These are phyloP conservation scores for Waltergamsia citrina DNA, from an alignment of 2,329 filamentous ascomycete genomes.

Conservation along the genomic window DNA sequence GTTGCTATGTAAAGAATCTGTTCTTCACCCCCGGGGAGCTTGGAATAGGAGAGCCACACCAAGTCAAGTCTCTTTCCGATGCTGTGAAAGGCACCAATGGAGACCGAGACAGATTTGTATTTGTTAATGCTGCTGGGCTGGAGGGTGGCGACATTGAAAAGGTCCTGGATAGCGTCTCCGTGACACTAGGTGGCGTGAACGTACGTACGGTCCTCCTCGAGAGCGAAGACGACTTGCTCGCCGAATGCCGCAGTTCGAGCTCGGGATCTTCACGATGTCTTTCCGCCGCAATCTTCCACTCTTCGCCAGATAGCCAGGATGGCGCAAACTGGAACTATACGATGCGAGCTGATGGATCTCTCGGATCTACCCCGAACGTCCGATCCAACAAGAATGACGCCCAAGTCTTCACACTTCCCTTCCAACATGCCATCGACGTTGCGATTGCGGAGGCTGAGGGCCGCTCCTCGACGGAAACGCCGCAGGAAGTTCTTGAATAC, in stretches of 20 bases:
- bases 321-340: slow-evolving; percentile 60
- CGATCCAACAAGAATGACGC: slow-evolving; percentile 48
- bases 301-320: slow-evolving; percentile 53
- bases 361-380: slow-evolving; percentile 46
- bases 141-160: slow-evolving; percentile 59
- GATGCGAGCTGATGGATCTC: slow-evolving; percentile 50
- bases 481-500: slow-evolving; percentile 15
- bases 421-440: slow-evolving; percentile 59
- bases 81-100: slow-evolving; percentile 48
- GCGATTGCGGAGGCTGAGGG: slow-evolving; percentile 39
- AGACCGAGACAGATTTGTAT: slow-evolving; percentile 54
- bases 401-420: slow-evolving; percentile 56
- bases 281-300: slow-evolving; percentile 62
- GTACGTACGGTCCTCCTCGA: slow-evolving; percentile 15
- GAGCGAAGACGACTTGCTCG: slow-evolving; percentile 16
- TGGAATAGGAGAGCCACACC: slow-evolving; percentile 54
- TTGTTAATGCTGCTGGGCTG: slow-evolving; percentile 63
- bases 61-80: slow-evolving; percentile 53
- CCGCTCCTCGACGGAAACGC: slow-evolving; percentile 15
- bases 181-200: slow-evolving; percentile 8
- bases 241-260: slow-evolving; percentile 47
- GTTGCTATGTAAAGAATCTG: too few species aligned
- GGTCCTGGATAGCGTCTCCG: slow-evolving; percentile 44
- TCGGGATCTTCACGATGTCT: slow-evolving; percentile 62
- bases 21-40: too few species aligned